Evolutionary conservation across 129 eudicot species (phyloP).

Genomic region (Artemisia tridentata): DNA sequence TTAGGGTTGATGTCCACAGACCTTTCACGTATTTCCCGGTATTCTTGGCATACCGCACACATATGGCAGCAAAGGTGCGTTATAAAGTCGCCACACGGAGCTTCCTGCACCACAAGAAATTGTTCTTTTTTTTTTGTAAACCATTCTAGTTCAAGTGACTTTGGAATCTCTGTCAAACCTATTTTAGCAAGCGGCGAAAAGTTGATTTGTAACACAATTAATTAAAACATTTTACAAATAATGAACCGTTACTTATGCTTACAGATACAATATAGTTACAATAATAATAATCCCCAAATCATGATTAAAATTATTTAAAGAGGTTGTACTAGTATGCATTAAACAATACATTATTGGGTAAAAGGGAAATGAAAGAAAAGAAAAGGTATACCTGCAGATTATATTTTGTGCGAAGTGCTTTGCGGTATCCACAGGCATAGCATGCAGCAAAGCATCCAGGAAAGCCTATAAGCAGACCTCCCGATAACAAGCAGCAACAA

Average conservation of each 20-base stretch:
- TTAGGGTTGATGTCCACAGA: slow-evolving; percentile 37
- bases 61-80: slow-evolving; percentile 81
- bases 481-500: slow-evolving; percentile 66
- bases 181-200: not conserved
- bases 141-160: not conserved
- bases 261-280: too few species aligned
- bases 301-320: too few species aligned
- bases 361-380: not conserved
- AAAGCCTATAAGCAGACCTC: slow-evolving; percentile 60
- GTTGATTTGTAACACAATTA: too few species aligned
- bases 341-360: not conserved
- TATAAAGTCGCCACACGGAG: slow-evolving; percentile 83
- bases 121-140: not conserved
- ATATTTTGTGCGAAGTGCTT: slow-evolving; percentile 58
- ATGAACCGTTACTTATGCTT: too few species aligned
- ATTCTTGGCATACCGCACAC: slow-evolving; percentile 89
- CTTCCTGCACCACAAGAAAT: slow-evolving; percentile 46
- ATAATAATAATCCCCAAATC: too few species aligned
- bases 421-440: slow-evolving; percentile 81
- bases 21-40: slow-evolving; percentile 83
- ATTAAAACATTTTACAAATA: too few species aligned
- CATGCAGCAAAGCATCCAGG: slow-evolving; percentile 93
- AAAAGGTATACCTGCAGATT: slow-evolving; percentile 60
- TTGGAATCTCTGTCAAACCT: not conserved
- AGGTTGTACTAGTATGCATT: not conserved